Evolutionary conservation across 1,139 yeast genomes (phyloP).

Genomic region (Scheffersomyces segobiensis): DNA sequence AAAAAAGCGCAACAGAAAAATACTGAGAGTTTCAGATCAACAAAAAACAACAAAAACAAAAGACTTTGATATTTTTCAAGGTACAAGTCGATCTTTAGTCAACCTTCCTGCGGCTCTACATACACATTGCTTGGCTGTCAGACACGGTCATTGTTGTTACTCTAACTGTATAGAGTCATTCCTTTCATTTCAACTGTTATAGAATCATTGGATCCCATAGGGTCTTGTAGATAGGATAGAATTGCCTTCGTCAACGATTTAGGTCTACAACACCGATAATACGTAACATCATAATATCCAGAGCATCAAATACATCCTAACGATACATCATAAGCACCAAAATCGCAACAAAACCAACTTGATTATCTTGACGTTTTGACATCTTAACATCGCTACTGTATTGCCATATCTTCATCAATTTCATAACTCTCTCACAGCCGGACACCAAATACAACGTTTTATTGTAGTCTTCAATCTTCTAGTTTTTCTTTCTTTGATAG

Average conservation of each 20-base stretch:
- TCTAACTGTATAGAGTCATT: background rate
- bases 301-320: no score
- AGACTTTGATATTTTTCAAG: background rate
- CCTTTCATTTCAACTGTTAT: background rate
- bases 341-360: background rate
- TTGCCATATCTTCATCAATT: background rate
- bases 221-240: background rate
- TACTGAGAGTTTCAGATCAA: background rate
- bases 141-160: background rate
- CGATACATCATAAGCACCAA: background rate
- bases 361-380: background rate
- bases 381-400: no score
- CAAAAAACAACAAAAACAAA: background rate
- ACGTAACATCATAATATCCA: background rate
- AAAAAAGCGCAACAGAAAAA: background rate
- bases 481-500: no score
- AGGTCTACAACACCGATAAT: background rate
- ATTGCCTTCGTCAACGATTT: background rate
- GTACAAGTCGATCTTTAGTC: background rate
- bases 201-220: background rate
- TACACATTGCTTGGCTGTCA: background rate
- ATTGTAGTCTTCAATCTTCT: background rate
- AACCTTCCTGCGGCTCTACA: background rate
- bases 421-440: background rate
- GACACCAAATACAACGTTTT: background rate